Evolutionary conservation across 257 asterid species (phyloP).

Genomic region (Solanum clarkiae): DNA sequence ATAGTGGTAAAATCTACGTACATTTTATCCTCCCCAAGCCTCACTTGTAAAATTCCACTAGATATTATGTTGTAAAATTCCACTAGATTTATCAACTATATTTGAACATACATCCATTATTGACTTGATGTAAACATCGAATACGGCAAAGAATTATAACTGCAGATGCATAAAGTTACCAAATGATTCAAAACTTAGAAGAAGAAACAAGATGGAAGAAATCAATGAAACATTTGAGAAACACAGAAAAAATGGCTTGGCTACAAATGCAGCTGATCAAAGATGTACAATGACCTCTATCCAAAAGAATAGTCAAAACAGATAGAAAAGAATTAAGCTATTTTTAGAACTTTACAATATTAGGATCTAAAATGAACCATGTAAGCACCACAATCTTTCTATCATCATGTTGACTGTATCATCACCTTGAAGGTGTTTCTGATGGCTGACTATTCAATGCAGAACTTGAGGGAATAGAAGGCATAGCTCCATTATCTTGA

Average conservation of each 20-base stretch:
- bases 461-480: constrained; percentile 66
- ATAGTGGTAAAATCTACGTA: no score
- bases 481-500: constrained; percentile 65
- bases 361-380: neutral
- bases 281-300: constrained; percentile 1
- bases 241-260: neutral
- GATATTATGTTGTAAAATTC: no score
- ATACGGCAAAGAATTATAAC: neutral
- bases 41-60: no score
- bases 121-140: neutral
- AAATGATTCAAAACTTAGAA: neutral
- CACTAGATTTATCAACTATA: neutral
- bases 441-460: constrained; percentile 87
- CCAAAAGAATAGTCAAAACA: constrained; percentile 3
- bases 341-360: constrained; percentile 3
- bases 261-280: neutral
- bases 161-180: neutral
- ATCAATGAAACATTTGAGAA: neutral
- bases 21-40: no score
- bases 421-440: constrained; percentile 78
- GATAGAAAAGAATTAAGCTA: neutral
- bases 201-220: neutral
- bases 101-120: neutral
- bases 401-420: neutral
- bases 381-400: neutral